A percentile compares a stretch with the other conserved stretches of the same genome.
Conservation (phyloP, 805 yeast species). For the Monosporozyma aerobia region DNA sequence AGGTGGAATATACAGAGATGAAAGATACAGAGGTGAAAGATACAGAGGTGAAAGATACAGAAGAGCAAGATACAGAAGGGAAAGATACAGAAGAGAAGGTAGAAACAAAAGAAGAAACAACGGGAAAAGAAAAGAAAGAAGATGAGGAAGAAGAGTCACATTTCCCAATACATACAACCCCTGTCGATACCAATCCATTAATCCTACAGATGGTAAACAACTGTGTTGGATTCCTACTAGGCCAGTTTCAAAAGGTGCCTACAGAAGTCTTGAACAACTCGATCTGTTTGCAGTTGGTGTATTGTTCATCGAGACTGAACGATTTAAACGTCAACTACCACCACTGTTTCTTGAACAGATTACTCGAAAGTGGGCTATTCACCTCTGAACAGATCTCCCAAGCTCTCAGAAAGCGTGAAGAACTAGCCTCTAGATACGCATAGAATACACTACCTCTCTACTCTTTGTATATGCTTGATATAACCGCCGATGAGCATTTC, state of each 20-base stretch:
- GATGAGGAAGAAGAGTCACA: not conserved
- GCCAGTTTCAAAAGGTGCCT: conserved; percentile 9
- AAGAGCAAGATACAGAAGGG: not conserved
- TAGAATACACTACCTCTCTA: conserved; percentile 7
- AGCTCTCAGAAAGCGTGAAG: conserved; percentile 27
- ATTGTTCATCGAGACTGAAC: conserved; percentile 80
- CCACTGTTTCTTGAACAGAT: conserved; percentile 22
- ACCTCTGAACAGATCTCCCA: conserved; percentile 14
- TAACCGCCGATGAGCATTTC: not conserved
- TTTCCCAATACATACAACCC: not conserved
- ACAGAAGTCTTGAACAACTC: conserved; percentile 42
- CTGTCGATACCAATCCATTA: conserved; percentile 16
- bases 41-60: not conserved
- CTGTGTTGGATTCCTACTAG: conserved; percentile 26
- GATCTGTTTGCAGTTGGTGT: conserved; percentile 69
- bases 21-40: not conserved
- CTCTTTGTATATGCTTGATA: not conserved
- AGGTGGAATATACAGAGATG: not conserved
- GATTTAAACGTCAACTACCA: conserved; percentile 28
- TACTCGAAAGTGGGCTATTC: conserved; percentile 18
- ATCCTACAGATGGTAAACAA: conserved; percentile 30
- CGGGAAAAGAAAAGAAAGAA: not conserved
- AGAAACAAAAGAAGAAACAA: not conserved
- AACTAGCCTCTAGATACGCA: conserved; percentile 24
- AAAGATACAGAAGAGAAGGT: not conserved